phyloP scores from a whole-genome alignment of 2,329 filamentous ascomycete species.

The Pleoardoris graminearum region DNA sequence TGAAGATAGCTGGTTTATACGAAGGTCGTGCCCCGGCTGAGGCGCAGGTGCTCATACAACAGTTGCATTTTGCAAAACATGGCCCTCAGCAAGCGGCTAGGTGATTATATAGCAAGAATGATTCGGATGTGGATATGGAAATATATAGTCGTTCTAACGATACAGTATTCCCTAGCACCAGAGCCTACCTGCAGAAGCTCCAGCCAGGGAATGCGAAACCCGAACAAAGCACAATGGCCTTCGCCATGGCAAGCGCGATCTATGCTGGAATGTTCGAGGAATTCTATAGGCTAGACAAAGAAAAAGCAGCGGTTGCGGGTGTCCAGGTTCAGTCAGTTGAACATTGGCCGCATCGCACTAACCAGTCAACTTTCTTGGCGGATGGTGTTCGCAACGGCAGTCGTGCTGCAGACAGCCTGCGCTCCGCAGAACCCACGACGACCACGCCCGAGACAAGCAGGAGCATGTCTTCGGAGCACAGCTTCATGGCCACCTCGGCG shows the following conservation, averaged over 20 bases:
- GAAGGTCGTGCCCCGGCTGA: background rate
- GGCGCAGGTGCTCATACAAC: background rate
- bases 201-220: background rate
- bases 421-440: slow-evolving; percentile 9
- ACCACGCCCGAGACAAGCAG: slow-evolving; percentile 1
- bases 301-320: slow-evolving; percentile 1
- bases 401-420: slow-evolving; percentile 11
- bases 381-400: slow-evolving; percentile 5
- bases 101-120: background rate
- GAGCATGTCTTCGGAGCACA: slow-evolving; percentile 44
- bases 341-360: background rate
- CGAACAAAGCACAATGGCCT: background rate
- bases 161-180: background rate
- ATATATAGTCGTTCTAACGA: background rate
- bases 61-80: background rate
- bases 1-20: background rate
- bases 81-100: background rate
- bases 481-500: slow-evolving; percentile 43
- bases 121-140: background rate
- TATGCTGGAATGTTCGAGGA: slow-evolving; percentile 3
- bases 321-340: slow-evolving; percentile 1
- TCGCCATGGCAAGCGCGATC: background rate
- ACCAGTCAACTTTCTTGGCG: background rate
- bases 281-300: background rate
- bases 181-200: too few relatives aligned